These are phyloP conservation scores for Erythrobasidium hasegawianum DNA, from an alignment of 1,284 basidiomycete species.

Conservation along the genomic window DNA sequence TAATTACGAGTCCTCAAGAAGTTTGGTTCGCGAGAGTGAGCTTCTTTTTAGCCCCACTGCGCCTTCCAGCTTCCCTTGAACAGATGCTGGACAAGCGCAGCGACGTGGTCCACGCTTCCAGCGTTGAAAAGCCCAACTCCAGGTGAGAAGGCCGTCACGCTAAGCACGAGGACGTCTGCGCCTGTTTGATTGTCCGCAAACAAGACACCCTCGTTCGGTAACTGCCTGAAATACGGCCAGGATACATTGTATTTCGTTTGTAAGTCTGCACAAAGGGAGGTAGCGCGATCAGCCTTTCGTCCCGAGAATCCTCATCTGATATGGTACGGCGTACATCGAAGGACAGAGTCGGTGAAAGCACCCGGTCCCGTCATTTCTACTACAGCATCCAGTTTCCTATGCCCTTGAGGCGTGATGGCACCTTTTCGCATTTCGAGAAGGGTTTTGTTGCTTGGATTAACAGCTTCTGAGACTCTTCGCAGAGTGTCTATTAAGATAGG, in stretches of 20 bases:
- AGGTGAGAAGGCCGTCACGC: constrained; percentile 41
- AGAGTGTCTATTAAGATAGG: constrained; percentile 41
- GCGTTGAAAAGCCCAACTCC: constrained; percentile 42
- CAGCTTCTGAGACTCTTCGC: constrained; percentile 37
- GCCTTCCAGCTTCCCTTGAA: constrained; percentile 40
- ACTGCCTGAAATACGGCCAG: constrained; percentile 33
- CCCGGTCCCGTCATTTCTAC: constrained; percentile 42
- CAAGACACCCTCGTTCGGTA: constrained; percentile 33
- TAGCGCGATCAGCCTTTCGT: too few relatives aligned
- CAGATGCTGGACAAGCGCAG: constrained; percentile 37
- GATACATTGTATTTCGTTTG: constrained; percentile 35
- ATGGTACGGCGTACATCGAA: constrained; percentile 34
- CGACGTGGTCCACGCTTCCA: constrained; percentile 19
- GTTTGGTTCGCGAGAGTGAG: too few relatives aligned
- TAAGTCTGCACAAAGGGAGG: constrained; percentile 32
- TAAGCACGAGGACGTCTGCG: constrained; percentile 39
- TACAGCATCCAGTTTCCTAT: constrained; percentile 24
- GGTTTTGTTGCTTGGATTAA: constrained; percentile 8
- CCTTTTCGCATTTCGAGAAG: constrained; percentile 1
- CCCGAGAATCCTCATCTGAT: too few relatives aligned
- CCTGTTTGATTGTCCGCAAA: constrained; percentile 33
- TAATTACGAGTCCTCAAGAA: too few relatives aligned
- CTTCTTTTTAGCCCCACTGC: neutral
- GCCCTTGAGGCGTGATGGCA: neutral
- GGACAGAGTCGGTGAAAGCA: constrained; percentile 41